Conservation (phyloP, 176 grass and related monocot genomes). For the Miscanthus lutarioriparius region DNA sequence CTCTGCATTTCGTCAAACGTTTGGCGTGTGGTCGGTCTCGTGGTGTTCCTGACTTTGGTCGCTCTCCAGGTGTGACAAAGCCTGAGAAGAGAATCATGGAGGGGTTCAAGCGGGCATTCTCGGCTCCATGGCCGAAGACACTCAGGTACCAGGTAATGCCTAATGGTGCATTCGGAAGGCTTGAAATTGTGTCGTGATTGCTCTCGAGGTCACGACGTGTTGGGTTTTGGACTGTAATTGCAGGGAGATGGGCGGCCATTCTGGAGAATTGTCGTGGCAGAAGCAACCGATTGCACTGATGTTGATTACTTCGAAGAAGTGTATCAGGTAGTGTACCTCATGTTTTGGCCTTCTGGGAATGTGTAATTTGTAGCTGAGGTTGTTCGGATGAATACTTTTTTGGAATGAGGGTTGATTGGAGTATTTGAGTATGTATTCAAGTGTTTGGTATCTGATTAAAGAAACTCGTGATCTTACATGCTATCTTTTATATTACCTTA, state of each 20-base stretch:
- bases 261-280: constrained; percentile 79
- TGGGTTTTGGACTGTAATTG: constrained; percentile 15
- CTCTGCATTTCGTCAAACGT: constrained; percentile 12
- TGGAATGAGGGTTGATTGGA: not conserved
- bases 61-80: constrained; percentile 46
- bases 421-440: not conserved
- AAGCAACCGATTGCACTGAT: constrained; percentile 65
- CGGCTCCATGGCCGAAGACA: constrained; percentile 80
- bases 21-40: not conserved
- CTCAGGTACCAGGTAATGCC: constrained; percentile 89
- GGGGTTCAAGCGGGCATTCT: constrained; percentile 82
- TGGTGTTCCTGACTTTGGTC: not conserved
- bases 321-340: constrained; percentile 58
- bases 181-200: not conserved
- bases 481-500: not conserved
- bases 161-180: not conserved
- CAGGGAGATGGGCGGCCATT: constrained; percentile 84
- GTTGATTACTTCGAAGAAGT: constrained; percentile 86
- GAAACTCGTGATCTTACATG: not conserved
- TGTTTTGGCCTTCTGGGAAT: not conserved
- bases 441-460: not conserved
- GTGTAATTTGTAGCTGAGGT: not conserved
- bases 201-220: not conserved
- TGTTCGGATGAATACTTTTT: not conserved
- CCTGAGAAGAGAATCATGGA: constrained; percentile 57